phyloP scores from a whole-genome alignment of 2,329 filamentous ascomycete genomes.

The Sclerotinia spermophila region DNA sequence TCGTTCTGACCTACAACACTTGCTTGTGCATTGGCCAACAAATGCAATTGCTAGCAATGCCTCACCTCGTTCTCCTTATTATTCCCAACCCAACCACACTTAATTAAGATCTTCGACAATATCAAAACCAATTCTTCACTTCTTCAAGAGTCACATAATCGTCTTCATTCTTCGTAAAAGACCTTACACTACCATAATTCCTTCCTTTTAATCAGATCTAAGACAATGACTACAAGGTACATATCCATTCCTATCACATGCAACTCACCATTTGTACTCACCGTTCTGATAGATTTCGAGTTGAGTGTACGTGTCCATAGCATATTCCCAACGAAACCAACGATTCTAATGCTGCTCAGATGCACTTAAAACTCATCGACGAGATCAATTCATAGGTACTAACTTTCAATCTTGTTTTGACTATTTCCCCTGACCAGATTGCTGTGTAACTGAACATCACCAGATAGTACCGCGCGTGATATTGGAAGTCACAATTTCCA shows the following conservation, averaged over 20 bases:
- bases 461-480: background rate
- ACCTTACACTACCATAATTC: background rate
- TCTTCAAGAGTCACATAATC: background rate
- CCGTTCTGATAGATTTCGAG: conserved; percentile 58
- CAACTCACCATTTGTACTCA: conserved; percentile 5
- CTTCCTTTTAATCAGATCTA: background rate
- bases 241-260: background rate
- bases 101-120: background rate
- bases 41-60: background rate
- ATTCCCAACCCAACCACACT: background rate
- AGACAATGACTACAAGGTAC: conserved; percentile 12
- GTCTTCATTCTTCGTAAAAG: background rate
- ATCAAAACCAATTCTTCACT: background rate
- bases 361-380: conserved; percentile 75
- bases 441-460: background rate
- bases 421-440: background rate
- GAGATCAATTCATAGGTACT: conserved; percentile 81
- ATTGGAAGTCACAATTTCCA: background rate
- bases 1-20: background rate
- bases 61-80: background rate
- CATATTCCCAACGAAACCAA: background rate
- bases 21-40: conserved; percentile 6
- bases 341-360: conserved; percentile 43
- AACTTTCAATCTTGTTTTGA: background rate
- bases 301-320: conserved; percentile 61